Evolutionary conservation across 139 green algal genomes (phyloP).

Genomic region (Chlorella sp.): DNA sequence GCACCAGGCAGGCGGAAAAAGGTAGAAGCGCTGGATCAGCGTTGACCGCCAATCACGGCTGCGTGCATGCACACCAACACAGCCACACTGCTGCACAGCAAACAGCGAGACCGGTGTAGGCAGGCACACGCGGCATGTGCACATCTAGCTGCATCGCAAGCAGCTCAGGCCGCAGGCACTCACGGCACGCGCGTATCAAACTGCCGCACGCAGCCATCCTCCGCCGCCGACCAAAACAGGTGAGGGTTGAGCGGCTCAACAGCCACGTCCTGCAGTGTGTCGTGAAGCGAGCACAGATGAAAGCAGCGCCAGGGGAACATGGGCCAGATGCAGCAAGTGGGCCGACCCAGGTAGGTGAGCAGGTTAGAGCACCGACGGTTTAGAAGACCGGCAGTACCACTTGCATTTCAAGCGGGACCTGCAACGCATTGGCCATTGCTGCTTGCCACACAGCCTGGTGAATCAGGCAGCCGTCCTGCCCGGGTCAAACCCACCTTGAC

Average conservation of each 20-base stretch:
- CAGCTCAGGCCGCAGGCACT: background rate
- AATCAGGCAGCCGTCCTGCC: background rate
- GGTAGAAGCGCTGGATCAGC: background rate
- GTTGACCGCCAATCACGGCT: background rate
- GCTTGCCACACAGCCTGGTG: too few relatives aligned
- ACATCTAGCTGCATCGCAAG: background rate
- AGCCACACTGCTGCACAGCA: background rate
- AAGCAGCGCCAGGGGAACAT: too few relatives aligned
- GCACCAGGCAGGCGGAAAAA: background rate
- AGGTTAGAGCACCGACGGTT: too few relatives aligned
- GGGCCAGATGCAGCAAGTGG: too few relatives aligned
- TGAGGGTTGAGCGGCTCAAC: slow-evolving; percentile 78
- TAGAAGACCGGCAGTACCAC: too few relatives aligned
- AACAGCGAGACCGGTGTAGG: background rate
- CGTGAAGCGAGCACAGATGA: background rate
- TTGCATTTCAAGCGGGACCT: too few relatives aligned
- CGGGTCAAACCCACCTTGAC: slow-evolving; percentile 70
- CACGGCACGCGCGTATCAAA: slow-evolving; percentile 74
- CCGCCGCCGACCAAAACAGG: slow-evolving; percentile 87
- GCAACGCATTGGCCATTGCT: too few relatives aligned
- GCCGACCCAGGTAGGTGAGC: too few relatives aligned
- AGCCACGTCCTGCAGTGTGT: slow-evolving; percentile 73
- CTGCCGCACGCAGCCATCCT: slow-evolving; percentile 85
- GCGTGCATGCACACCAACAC: background rate
- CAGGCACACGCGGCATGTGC: slow-evolving; percentile 2